Conservation (phyloP, 2,329 filamentous ascomycete genomes). For the Verticillium tricorpus region DNA sequence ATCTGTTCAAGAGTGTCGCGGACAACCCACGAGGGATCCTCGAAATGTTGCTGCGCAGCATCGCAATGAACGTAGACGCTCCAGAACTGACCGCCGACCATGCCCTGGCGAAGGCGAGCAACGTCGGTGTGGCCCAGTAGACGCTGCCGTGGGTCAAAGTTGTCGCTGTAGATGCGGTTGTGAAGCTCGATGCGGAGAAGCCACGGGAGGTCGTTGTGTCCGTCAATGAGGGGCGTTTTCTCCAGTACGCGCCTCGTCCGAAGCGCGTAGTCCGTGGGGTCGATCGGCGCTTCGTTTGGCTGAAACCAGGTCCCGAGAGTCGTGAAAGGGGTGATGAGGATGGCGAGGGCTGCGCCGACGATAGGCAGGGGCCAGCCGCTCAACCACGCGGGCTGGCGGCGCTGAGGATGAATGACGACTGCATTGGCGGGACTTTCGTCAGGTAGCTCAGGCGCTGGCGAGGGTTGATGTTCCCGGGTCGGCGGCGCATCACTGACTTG, state of each 20-base stretch:
- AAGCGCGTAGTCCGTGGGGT: slow-evolving; percentile 11
- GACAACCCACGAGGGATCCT: slow-evolving; percentile 16
- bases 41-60: slow-evolving; percentile 16
- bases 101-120: slow-evolving; percentile 19
- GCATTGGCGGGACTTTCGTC: no score
- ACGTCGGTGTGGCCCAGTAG: slow-evolving; percentile 22
- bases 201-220: slow-evolving; percentile 25
- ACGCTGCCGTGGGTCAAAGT: slow-evolving; percentile 11
- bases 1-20: slow-evolving; percentile 26
- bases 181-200: slow-evolving; percentile 23
- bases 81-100: slow-evolving; percentile 26
- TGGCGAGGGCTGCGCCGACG: no score
- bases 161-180: slow-evolving; percentile 19
- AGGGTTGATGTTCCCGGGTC: no score
- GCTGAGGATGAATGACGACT: no score
- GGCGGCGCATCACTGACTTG: no score
- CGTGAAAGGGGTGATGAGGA: no score
- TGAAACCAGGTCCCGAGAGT: no score
- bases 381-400: no score
- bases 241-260: slow-evolving; percentile 10
- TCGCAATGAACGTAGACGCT: slow-evolving; percentile 22
- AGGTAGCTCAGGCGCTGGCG: no score
- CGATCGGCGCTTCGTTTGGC: slow-evolving; percentile 3
- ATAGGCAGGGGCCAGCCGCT: no score
- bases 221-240: slow-evolving; percentile 21